Evolutionary conservation across 192 early-diverging fungal genomes (phyloP), one percentile per base, ranked within the genome.

Genomic region (Oehlia diaphana): DNA sequence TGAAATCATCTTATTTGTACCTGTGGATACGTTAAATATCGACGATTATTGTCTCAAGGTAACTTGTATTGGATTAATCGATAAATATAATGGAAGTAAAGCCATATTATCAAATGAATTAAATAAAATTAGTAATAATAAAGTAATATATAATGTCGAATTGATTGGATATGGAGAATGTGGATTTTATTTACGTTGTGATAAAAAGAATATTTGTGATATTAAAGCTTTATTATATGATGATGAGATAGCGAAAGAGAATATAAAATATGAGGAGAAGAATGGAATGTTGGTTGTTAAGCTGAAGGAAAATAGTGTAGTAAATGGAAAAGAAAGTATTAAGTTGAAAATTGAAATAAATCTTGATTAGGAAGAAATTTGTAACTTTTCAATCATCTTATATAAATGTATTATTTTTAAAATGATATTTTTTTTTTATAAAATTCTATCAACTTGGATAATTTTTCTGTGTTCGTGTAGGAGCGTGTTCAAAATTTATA

Each of bases 61-160:
- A 3, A 47, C 83, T 14, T 82, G 77, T 42, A 63, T 84, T 26
- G 83, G 83, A 12, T 63, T 84, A 13, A 75, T 79, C 47, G 74
- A 84, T 70, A 84, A 84, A 64, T 84, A 82, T 64, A 84, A 84
- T 42, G 66, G 83, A 16, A 76, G 63, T 6, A 37, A 33, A 31
- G 70, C 83, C 23, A 53, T 84, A 16, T 9, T 37, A 8, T 50
- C 42, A 31, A 12, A 26, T 50, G 65, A 63, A 68, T 68, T 78
- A 67, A 42, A 39, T 5, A 70, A 13, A 21, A 37, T 39, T 39
- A n/a, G 19, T 44, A n/a, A n/a, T 37, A 39, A 33, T 13, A 3
- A 69, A 69, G 33, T 7, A 1, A 39, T 74, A 2, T 74, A 74
- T 61, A 58, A 37, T 33, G 53, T 33, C 2, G n/a, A 58, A 28